Percentiles rank a stretch among this genome's conserved stretches.
Evolutionary conservation across 2,329 filamentous ascomycete genomes (phyloP).

Genomic region (Xylariomycetidae sp.): DNA sequence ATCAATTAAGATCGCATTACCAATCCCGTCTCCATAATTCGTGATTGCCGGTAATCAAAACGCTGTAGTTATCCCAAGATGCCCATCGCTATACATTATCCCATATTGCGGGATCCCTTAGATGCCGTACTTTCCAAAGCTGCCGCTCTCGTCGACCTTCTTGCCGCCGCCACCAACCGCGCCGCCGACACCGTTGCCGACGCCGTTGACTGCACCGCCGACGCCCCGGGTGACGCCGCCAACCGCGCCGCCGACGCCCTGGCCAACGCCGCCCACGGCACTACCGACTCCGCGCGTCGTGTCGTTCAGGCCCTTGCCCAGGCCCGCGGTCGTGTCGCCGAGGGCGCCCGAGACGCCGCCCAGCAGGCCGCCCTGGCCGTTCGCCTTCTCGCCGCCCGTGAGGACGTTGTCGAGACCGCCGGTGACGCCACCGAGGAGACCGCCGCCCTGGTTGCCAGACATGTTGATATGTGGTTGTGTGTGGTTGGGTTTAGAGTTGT

Average conservation of each 20-base stretch:
- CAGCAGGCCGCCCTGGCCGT: conserved; percentile 28
- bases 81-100: too few species aligned
- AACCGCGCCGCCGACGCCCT: conserved; percentile 21
- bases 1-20: too few species aligned
- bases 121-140: conserved; percentile 25
- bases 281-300: conserved; percentile 24
- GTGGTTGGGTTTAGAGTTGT: conserved; percentile 7
- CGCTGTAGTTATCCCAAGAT: too few species aligned
- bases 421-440: conserved; percentile 27
- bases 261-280: conserved; percentile 25
- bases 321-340: conserved; percentile 24
- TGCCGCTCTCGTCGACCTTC: conserved; percentile 10
- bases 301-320: conserved; percentile 25
- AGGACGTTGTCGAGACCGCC: conserved; percentile 28
- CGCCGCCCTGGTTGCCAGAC: conserved; percentile 28
- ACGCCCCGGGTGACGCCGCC: conserved; percentile 19
- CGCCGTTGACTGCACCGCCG: conserved; percentile 11
- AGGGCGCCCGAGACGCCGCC: conserved; percentile 25
- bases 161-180: conserved; percentile 8
- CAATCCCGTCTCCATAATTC: too few species aligned
- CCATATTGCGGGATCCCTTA: too few species aligned
- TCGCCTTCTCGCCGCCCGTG: conserved; percentile 27
- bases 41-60: too few species aligned
- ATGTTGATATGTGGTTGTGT: conserved; percentile 15
- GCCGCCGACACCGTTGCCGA: conserved; percentile 10